Conservation (phyloP, 192 early-diverging fungal genomes). For the Diversispora epigaea region DNA sequence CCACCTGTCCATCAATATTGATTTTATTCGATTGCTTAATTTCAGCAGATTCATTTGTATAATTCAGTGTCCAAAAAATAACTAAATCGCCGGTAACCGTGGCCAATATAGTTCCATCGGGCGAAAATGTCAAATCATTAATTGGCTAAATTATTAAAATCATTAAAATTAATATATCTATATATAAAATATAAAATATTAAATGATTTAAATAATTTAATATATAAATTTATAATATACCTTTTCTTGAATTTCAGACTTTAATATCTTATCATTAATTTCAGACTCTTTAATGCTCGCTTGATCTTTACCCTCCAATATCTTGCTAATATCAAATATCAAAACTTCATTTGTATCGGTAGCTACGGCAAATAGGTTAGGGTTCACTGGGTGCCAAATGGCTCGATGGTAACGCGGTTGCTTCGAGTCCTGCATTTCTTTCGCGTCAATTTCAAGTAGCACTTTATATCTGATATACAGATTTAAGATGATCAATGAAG, state of each 20-base stretch:
- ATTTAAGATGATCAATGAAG: not conserved
- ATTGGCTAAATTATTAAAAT: conserved; percentile 36
- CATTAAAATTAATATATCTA: not conserved
- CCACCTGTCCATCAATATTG: conserved; percentile 39
- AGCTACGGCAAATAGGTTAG: conserved; percentile 42
- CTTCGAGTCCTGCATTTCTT: conserved; percentile 30
- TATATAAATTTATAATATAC: conserved; percentile 24
- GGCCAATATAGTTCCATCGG: conserved; percentile 44
- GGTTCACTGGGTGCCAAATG: conserved; percentile 42
- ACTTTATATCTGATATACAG: conserved; percentile 22
- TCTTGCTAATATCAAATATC: conserved; percentile 34
- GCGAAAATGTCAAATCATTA: conserved; percentile 46
- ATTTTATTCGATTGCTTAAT: conserved; percentile 35
- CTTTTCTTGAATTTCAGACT: conserved; percentile 40
- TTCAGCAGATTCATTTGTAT: not conserved
- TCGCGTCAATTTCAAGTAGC: conserved; percentile 41
- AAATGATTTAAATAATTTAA: not conserved
- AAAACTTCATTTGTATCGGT: conserved; percentile 45
- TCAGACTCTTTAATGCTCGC: conserved; percentile 36
- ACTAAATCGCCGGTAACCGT: conserved; percentile 46
- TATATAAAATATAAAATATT: not conserved
- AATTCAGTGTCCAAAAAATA: conserved; percentile 37
- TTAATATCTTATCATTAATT: conserved; percentile 33
- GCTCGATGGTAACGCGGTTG: conserved; percentile 43
- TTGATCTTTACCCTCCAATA: conserved; percentile 29